These are phyloP conservation scores for Hortaea werneckii DNA, from an alignment of 2,329 filamentous ascomycete genomes.

Conservation along the genomic window DNA sequence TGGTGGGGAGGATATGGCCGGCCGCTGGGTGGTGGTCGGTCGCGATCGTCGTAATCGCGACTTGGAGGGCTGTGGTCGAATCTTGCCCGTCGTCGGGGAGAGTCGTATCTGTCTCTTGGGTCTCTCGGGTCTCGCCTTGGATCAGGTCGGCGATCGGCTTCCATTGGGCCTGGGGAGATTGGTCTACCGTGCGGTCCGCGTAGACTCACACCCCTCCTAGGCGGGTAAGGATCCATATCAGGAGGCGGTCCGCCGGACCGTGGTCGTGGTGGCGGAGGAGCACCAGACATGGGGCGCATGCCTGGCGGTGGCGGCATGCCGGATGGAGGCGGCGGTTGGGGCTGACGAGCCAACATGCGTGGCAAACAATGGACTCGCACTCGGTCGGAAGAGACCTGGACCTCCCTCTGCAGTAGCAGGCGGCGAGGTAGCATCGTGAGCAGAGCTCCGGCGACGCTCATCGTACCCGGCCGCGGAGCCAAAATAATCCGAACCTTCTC, in stretches of 20 bases:
- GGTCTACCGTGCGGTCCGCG: constrained; percentile 2
- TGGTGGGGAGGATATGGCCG: not conserved
- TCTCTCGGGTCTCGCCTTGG: not conserved
- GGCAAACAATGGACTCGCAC: constrained; percentile 37
- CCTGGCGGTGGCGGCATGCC: not conserved
- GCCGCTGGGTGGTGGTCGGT: constrained; percentile 1
- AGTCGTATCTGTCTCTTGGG: constrained; percentile 2
- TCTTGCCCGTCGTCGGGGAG: constrained; percentile 4
- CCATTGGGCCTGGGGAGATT: constrained; percentile 3
- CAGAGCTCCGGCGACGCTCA: constrained; percentile 6
- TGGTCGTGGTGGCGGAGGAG: too few relatives aligned
- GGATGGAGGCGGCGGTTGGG: constrained; percentile 8
- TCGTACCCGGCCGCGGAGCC: constrained; percentile 7
- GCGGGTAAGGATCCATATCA: not conserved
- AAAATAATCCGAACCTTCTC: constrained; percentile 16
- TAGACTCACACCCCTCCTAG: not conserved
- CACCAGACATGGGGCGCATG: not conserved
- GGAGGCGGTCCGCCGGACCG: not conserved
- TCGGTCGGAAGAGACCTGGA: constrained; percentile 31
- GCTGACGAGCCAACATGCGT: constrained; percentile 33
- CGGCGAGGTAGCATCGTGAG: constrained; percentile 13
- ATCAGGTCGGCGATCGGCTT: constrained; percentile 1
- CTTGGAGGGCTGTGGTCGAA: constrained; percentile 7
- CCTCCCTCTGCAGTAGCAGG: constrained; percentile 2
- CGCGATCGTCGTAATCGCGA: constrained; percentile 2